phyloP scores from a whole-genome alignment of 169 alveolate species.

The Plasmodium reichenowi region DNA sequence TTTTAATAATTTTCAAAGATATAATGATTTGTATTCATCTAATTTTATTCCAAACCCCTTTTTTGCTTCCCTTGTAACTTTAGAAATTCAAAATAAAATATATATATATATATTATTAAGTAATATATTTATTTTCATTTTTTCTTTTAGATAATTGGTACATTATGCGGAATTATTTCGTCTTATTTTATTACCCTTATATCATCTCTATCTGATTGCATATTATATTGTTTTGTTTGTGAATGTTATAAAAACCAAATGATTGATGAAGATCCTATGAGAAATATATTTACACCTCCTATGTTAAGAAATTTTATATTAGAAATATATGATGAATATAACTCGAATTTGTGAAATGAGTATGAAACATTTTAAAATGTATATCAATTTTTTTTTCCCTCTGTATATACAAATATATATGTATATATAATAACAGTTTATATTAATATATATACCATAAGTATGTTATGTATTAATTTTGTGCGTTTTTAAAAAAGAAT shows the following conservation, averaged over 20 bases:
- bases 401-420: not conserved
- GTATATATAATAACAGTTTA: not conserved
- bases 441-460: no score
- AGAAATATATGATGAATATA: conserved; percentile 63
- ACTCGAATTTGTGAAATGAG: conserved; percentile 11
- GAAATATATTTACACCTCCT: conserved; percentile 51
- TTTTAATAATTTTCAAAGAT: conserved; percentile 47
- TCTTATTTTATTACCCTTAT: conserved; percentile 47
- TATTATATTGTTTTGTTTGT: conserved; percentile 56
- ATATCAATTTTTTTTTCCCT: not conserved
- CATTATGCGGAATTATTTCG: conserved; percentile 46
- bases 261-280: conserved; percentile 57
- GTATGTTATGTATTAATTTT: no score
- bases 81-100: not conserved
- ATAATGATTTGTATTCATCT: conserved; percentile 30
- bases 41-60: conserved; percentile 53
- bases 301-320: conserved; percentile 53
- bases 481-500: no score
- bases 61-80: conserved; percentile 51
- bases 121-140: not conserved
- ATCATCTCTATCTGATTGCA: conserved; percentile 36
- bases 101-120: not conserved
- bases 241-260: conserved; percentile 72
- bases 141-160: conserved; percentile 31
- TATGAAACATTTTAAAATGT: not conserved